These are phyloP conservation scores for Penicillium chermesinum DNA, from an alignment of 495 filamentous ascomycete genomes.

Conservation along the genomic window DNA sequence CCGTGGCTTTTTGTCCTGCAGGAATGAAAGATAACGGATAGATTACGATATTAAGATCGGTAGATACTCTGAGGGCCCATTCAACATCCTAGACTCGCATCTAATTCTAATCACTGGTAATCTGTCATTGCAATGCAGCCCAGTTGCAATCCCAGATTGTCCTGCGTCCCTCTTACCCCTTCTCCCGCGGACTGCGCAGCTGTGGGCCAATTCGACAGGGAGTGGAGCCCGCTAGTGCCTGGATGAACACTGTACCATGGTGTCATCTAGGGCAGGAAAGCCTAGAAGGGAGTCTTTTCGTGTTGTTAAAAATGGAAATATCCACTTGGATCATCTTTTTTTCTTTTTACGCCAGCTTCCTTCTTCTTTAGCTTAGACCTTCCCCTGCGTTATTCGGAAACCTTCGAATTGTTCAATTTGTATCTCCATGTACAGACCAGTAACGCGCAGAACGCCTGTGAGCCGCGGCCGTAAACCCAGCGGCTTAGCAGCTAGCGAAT, in stretches of 20 bases:
- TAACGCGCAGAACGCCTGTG: conserved; percentile 16
- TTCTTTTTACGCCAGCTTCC: too few relatives aligned
- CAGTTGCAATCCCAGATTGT: not conserved
- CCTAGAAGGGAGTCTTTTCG: not conserved
- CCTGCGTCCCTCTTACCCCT: not conserved
- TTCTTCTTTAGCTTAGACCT: too few relatives aligned
- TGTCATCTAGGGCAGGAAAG: conserved; percentile 10
- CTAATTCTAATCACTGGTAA: too few relatives aligned
- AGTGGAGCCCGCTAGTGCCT: conserved; percentile 28
- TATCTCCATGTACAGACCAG: conserved; percentile 1
- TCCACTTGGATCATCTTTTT: too few relatives aligned
- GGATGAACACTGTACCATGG: conserved; percentile 17
- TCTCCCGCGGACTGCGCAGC: conserved; percentile 18
- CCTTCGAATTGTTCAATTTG: not conserved
- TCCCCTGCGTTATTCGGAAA: too few relatives aligned
- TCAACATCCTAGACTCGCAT: too few relatives aligned
- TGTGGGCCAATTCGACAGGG: conserved; percentile 21
- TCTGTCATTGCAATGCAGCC: not conserved
- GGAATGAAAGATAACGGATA: not conserved
- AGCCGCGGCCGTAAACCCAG: conserved; percentile 16
- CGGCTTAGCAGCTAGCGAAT: conserved; percentile 17
- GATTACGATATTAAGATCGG: too few relatives aligned
- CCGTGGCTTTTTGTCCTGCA: not conserved
- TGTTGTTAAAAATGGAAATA: conserved; percentile 4
- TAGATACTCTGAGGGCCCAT: too few relatives aligned